Evolutionary conservation across 495 filamentous ascomycete species (phyloP).

Genomic region (Neurospora sp.): DNA sequence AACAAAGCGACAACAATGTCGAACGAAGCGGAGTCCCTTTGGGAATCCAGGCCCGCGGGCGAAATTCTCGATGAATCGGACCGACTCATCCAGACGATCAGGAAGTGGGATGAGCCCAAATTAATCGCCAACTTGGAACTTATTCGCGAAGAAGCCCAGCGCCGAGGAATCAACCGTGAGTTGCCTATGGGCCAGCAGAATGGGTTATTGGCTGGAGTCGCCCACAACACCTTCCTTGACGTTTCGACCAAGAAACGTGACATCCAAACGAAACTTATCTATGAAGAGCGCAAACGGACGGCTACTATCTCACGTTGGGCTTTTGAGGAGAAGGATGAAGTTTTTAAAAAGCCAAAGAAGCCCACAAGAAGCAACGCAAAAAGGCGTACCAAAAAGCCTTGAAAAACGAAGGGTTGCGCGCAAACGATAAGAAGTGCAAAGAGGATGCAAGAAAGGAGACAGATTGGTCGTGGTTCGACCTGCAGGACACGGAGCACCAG

Average conservation of each 20-base stretch:
- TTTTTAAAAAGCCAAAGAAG: neutral
- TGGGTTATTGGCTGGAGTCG: no score
- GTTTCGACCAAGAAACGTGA: no score
- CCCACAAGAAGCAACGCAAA: neutral
- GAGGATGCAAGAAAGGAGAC: neutral
- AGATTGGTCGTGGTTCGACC: neutral
- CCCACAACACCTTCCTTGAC: no score
- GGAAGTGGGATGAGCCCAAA: no score
- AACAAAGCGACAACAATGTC: neutral
- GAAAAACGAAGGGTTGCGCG: no score
- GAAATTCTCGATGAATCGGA: neutral
- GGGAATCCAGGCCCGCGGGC: neutral
- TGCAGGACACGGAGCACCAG: neutral
- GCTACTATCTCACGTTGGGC: no score
- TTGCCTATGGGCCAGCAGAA: neutral
- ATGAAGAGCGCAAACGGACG: no score
- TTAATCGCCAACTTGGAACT: no score
- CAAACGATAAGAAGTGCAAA: no score
- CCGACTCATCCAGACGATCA: neutral
- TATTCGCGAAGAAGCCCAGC: no score
- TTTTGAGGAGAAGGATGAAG: neutral
- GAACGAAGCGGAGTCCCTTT: neutral
- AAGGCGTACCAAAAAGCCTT: neutral
- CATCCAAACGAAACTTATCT: no score
- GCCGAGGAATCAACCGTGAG: no score